Evolutionary conservation across 2,329 filamentous ascomycete species (phyloP), one percentile per base, ranked within the genome.

Genomic region (Lithohypha guttulata): DNA sequence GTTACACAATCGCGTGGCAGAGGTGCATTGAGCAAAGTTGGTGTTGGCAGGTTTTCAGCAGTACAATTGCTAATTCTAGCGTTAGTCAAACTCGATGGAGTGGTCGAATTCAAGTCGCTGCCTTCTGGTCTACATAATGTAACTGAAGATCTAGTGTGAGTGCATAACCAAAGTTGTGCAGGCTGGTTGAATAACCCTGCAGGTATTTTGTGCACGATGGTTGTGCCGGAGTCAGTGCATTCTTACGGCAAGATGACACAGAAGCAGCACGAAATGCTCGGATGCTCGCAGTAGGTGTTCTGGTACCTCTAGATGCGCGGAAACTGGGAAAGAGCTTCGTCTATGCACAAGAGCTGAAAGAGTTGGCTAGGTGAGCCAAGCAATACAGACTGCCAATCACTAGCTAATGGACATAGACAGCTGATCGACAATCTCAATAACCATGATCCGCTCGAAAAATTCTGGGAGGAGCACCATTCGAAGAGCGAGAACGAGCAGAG

Each of bases 51-150:
- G 28, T 7, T 15, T 13, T 8, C 31, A n/a, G 22, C 13, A 27
- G 38, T 39, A 22, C 18, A n/a, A 20, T 11, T n/a, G 13, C 34
- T 38, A 22, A 39, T 13, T 26, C 23, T 37, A 26, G 13, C 28
- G 15, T n/a, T 18, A 37, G 21, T 35, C 30, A 13, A 35, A 22
- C 22, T 38, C 29, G 84, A 93, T 51, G 85, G 85, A 40, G 77
- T 82, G 17, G 85, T 95, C 54, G 91, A 98, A 63, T 98, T 86
- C 72, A 96, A 95, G 63, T 93, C 85, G 45, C 71, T 98, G 32
- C 91, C 91, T 2, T 96, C 89, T 0, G 91, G 91, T 17, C 63
- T 95, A 34, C 91, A 98, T 62, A 82, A 84, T 42, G 84, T 96
- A 14, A 69, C 79, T 21, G 77, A 87, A 49, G 91, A 98, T 60